phyloP scores from a whole-genome alignment of 2,329 filamentous ascomycete genomes.

The Monosporascus sp. region DNA sequence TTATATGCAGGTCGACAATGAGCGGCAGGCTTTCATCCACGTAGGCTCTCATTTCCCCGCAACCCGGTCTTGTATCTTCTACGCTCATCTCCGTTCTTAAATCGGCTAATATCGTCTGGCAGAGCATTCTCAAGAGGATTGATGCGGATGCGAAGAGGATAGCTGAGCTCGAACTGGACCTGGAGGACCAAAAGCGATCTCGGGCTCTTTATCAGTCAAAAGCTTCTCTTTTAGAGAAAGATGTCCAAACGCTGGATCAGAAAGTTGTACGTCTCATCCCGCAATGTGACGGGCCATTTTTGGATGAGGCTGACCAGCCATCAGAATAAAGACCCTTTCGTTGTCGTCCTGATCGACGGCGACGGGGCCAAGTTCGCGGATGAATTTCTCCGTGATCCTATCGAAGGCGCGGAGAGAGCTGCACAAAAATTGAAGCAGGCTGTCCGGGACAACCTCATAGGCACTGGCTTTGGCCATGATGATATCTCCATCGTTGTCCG shows the following conservation, averaged over 20 bases:
- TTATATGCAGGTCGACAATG: slow-evolving; percentile 22
- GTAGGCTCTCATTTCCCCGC: slow-evolving; percentile 10
- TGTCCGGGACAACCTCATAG: slow-evolving; percentile 22
- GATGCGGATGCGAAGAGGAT: slow-evolving; percentile 19
- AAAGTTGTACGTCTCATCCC: slow-evolving; percentile 20
- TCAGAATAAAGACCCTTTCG: slow-evolving; percentile 26
- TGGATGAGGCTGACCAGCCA: slow-evolving; percentile 6
- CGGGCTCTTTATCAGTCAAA: slow-evolving; percentile 19
- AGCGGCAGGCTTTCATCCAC: slow-evolving; percentile 23
- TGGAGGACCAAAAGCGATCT: slow-evolving; percentile 24
- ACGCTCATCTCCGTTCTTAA: background rate
- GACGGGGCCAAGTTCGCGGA: slow-evolving; percentile 31
- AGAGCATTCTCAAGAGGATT: slow-evolving; percentile 24
- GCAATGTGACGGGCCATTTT: too few species aligned
- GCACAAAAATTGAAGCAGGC: slow-evolving; percentile 27
- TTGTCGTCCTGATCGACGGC: slow-evolving; percentile 30
- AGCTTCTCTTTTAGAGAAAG: slow-evolving; percentile 15
- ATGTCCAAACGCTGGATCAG: slow-evolving; percentile 13
- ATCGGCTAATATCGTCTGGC: slow-evolving; percentile 8
- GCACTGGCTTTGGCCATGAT: slow-evolving; percentile 18
- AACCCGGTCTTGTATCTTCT: background rate
- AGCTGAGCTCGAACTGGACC: slow-evolving; percentile 22
- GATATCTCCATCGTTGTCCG: slow-evolving; percentile 28
- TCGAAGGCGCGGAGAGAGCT: slow-evolving; percentile 24
- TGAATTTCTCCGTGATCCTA: slow-evolving; percentile 23